Evolutionary conservation across 805 yeast genomes (phyloP).

Genomic region (Saccharomycopsis sp.): DNA sequence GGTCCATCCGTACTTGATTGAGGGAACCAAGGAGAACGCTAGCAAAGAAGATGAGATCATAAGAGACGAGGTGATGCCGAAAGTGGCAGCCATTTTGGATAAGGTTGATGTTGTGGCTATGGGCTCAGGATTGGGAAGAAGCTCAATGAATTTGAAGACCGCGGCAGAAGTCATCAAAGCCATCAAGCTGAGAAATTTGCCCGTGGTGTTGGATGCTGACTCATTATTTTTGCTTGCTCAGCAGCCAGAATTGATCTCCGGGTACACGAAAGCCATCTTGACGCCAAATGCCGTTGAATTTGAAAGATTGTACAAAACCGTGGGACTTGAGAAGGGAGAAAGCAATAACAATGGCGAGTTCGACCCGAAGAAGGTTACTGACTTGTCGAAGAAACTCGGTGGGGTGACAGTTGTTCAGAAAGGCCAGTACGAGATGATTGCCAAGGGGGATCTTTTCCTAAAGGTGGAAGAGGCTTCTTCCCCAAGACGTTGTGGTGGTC

Average conservation of each 20-base stretch:
- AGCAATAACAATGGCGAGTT: constrained; percentile 22
- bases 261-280: constrained; percentile 52
- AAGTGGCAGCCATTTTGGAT: constrained; percentile 44
- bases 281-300: constrained; percentile 92
- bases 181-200: constrained; percentile 47
- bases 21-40: constrained; percentile 27
- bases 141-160: constrained; percentile 52
- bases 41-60: constrained; percentile 23
- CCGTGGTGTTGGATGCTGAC: constrained; percentile 87
- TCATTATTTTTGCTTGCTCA: constrained; percentile 60
- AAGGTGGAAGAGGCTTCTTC: constrained; percentile 51
- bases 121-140: constrained; percentile 95
- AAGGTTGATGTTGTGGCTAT: constrained; percentile 75
- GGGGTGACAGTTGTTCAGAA: constrained; percentile 63
- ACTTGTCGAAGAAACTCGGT: constrained; percentile 42
- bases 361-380: constrained; percentile 24
- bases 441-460: constrained; percentile 37
- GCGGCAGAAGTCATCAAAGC: constrained; percentile 49
- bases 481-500: constrained; percentile 83
- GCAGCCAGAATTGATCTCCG: constrained; percentile 44
- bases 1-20: constrained; percentile 84
- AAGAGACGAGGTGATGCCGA: constrained; percentile 38
- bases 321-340: constrained; percentile 21
- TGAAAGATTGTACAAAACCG: constrained; percentile 43
- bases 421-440: constrained; percentile 60